These are phyloP conservation scores for Pelargonium australe DNA, from an alignment of 441 rosid species.

Conservation along the genomic window DNA sequence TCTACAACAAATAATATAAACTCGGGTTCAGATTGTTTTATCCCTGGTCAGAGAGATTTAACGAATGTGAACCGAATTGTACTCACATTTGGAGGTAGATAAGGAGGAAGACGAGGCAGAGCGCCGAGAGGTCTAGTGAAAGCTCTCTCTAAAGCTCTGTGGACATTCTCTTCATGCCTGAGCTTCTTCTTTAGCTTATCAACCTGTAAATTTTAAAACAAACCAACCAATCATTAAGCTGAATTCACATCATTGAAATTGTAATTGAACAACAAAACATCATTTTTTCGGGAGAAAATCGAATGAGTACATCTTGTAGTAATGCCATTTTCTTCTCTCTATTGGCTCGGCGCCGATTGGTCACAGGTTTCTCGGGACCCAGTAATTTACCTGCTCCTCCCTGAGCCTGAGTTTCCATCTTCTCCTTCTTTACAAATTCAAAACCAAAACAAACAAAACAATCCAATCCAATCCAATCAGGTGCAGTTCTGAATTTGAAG, in stretches of 20 bases:
- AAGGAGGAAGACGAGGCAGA: slow-evolving; percentile 87
- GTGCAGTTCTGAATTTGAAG: not conserved
- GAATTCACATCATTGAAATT: not conserved
- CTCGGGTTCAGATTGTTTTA: not conserved
- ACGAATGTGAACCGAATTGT: slow-evolving; percentile 3
- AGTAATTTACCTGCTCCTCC: slow-evolving; percentile 37
- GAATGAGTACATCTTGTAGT: slow-evolving; percentile 55
- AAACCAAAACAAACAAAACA: not conserved
- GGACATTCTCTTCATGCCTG: slow-evolving; percentile 88
- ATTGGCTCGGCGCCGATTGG: slow-evolving; percentile 27
- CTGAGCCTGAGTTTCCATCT: slow-evolving; percentile 18
- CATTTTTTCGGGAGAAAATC: not conserved
- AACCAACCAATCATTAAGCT: not conserved
- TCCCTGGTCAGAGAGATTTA: not conserved
- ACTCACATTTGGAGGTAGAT: slow-evolving; percentile 75
- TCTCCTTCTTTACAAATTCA: slow-evolving; percentile 22
- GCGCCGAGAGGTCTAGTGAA: slow-evolving; percentile 90
- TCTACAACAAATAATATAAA: slow-evolving; percentile 33
- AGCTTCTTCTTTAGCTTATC: slow-evolving; percentile 88
- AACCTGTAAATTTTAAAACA: slow-evolving; percentile 26
- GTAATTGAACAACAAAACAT: not conserved
- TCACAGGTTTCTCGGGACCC: slow-evolving; percentile 31
- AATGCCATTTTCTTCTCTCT: slow-evolving; percentile 53
- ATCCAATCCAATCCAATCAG: not conserved
- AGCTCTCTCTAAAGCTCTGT: slow-evolving; percentile 87